Conservation (phyloP, 345 rosid species). For the Erodium maritimum region DNA sequence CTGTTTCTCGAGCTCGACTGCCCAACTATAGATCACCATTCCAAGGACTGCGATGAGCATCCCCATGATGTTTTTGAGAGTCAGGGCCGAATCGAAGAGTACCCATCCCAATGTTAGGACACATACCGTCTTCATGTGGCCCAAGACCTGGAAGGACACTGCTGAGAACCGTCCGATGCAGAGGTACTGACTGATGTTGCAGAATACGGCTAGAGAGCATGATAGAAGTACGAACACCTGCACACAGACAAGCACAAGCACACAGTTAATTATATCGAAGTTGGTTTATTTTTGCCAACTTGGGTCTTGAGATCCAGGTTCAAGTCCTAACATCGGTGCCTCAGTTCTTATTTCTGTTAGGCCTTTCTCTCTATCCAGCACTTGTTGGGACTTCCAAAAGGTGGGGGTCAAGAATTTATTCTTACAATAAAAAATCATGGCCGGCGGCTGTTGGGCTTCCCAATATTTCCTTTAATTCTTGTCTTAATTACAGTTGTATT, state of each 20-base stretch:
- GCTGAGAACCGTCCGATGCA: slow-evolving; percentile 97
- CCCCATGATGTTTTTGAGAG: slow-evolving; percentile 76
- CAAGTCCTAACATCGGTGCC: too few relatives aligned
- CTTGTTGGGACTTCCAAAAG: too few relatives aligned
- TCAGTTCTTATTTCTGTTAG: too few relatives aligned
- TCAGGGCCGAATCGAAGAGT: slow-evolving; percentile 71
- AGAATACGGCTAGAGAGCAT: slow-evolving; percentile 81
- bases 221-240: slow-evolving; percentile 79
- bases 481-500: too few relatives aligned
- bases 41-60: slow-evolving; percentile 68
- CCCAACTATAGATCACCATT: slow-evolving; percentile 94
- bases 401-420: too few relatives aligned
- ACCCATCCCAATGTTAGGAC: slow-evolving; percentile 88
- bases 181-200: slow-evolving; percentile 90
- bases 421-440: too few relatives aligned
- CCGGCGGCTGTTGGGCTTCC: too few relatives aligned
- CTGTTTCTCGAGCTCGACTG: slow-evolving; percentile 66
- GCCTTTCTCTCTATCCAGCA: too few relatives aligned
- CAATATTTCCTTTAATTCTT: too few relatives aligned
- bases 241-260: slow-evolving; percentile 12
- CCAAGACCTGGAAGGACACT: slow-evolving; percentile 79
- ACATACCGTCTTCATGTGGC: slow-evolving; percentile 95
- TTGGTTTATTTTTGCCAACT: too few relatives aligned
- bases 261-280: slow-evolving; percentile 3
- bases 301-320: too few relatives aligned